Evolutionary conservation across 129 eudicot genomes (phyloP), one percentile per base, ranked within the genome.

Genomic region (Pulicaria dysenterica): DNA sequence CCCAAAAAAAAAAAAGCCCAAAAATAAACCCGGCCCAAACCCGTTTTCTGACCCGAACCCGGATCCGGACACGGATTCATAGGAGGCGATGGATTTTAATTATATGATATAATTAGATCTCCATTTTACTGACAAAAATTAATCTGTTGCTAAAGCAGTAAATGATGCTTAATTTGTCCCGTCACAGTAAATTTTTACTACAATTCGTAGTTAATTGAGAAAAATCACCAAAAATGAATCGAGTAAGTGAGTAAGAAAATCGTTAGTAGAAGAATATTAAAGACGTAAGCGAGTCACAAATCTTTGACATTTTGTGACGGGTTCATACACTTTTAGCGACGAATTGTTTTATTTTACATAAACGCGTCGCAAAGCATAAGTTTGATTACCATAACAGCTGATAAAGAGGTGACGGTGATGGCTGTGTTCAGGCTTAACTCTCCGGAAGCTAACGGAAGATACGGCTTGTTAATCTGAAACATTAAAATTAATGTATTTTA

Each of bases 401-500:
- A 77, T 43, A 69, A 50, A 34, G 58, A 6, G 64, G 76, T 77
- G 11, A 77, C 76, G 3, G 51, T 1, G 64, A 60, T 77, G 58
- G 81, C 81, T 24, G 81, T 12, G 1, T 77, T 77, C 72, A 77
- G 69, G 70, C 57, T 60, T 7, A 77, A 49, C 50, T 77, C 71
- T 51, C 81, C 81, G 0, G 81, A 65, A 0, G 81, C 76, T 51
- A 77, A 77, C 0, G 81, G 81, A 49, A 77, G 81, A 69, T 69
- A 50, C 3, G 81, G 76, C 58, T 77, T 77, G 57, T 77, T 77
- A 60, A 77, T 77, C 81, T 77, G 71, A 49, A n/a, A 69, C 56
- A 47, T 36, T 34, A 61, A 9, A 8, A 14, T 62, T 9, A 4
- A 42, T 62, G 24, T 11, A 63, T 8, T 24, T 24, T 24, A 24